Evolutionary conservation across 1,284 basidiomycete genomes (phyloP), one percentile per base, ranked within the genome.

Genomic region (Trametes pubescens): DNA sequence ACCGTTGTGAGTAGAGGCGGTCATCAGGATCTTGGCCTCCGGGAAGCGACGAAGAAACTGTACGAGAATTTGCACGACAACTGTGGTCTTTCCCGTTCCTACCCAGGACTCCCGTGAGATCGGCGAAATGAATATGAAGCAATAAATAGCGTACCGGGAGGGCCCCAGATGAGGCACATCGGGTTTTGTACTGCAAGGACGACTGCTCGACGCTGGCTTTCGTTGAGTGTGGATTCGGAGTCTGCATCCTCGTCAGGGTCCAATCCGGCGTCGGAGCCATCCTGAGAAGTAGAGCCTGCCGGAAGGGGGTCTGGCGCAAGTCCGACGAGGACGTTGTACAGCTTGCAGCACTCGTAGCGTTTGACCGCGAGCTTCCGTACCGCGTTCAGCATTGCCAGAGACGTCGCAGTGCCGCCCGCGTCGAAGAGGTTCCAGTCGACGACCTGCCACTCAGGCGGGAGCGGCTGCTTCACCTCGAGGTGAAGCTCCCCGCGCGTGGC

Each of bases 51-150:
- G 73, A 14, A 89, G 65, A 35, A 87, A 78, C 35, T 77, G 78
- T 16, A 76, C 75, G 14, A 89, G 78, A 47, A 89, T 86, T 62
- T 86, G 81, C 1, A 89, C 81, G 1, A 89, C 86, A 0, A 89
- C 88, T 0, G 86, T 89, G 0, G 87, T 89, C 74, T 90, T 90
- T 37, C 88, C 87, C 0, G 88, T 90, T 0, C 88, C 88, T 88
- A 46, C n/a, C n/a, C n/a, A n/a, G n/a, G n/a, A n/a, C n/a, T n/a
- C n/a, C n/a, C n/a, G n/a, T n/a, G n/a, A n/a, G n/a, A n/a, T n/a
- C n/a, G n/a, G n/a, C n/a, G n/a, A n/a, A n/a, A n/a, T n/a, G n/a
- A n/a, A n/a, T n/a, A n/a, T n/a, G n/a, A n/a, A n/a, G n/a, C 44
- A 22, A 46, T 10, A 46, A 21, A 21, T 18, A 46, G 44, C 76